These are phyloP conservation scores for Trichoderma lentiforme DNA, from an alignment of 2,329 filamentous ascomycete genomes.

Conservation along the genomic window DNA sequence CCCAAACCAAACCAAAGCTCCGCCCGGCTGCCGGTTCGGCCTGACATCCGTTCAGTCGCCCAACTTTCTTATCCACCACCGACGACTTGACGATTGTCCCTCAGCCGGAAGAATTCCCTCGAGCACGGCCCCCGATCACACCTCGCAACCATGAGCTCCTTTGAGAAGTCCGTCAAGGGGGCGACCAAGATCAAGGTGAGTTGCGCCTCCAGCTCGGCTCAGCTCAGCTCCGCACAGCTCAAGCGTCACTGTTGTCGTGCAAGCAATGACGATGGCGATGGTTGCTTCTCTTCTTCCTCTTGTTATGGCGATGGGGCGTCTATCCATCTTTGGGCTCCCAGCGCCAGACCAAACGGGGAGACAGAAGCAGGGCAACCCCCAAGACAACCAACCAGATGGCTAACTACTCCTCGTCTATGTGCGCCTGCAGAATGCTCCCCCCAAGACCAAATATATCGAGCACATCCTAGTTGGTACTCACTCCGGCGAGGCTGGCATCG, in stretches of 20 bases:
- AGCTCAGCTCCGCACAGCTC: neutral
- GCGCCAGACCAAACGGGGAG: neutral
- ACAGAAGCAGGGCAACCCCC: neutral
- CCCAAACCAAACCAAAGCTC: constrained; percentile 16
- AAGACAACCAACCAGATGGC: constrained; percentile 2
- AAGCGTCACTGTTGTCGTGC: neutral
- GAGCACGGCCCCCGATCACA: constrained; percentile 18
- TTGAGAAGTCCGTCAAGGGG: constrained; percentile 99
- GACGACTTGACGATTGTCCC: constrained; percentile 3
- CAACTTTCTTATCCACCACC: constrained; percentile 17
- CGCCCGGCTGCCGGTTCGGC: constrained; percentile 19
- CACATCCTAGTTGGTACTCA: constrained; percentile 95
- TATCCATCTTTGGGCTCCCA: neutral
- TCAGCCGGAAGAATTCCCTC: constrained; percentile 6
- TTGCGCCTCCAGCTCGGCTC: neutral
- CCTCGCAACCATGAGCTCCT: constrained; percentile 68
- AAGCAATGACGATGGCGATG: neutral
- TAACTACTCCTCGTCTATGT: constrained; percentile 2
- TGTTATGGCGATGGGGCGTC: neutral
- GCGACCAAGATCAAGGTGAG: constrained; percentile 92
- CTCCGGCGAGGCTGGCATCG: constrained; percentile 89
- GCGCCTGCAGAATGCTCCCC: constrained; percentile 71
- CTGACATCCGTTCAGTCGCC: constrained; percentile 18
- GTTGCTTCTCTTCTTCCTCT: neutral
- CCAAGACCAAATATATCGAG: constrained; percentile 99